Evolutionary conservation across 306 rosid genomes (phyloP).

Genomic region (Quercus ilex): DNA sequence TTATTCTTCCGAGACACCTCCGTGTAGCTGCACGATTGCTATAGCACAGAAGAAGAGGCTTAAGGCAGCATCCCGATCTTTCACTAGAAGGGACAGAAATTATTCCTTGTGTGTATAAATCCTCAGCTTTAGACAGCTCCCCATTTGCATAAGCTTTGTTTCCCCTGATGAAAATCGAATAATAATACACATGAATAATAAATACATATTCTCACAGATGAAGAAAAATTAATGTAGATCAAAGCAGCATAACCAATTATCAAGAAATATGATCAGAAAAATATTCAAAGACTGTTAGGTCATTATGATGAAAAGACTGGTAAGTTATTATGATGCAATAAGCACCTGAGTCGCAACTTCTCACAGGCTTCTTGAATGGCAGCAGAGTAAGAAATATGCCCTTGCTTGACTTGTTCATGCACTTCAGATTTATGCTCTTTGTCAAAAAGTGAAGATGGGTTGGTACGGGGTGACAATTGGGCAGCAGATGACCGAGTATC

Average conservation of each 20-base stretch:
- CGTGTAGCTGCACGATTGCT: constrained; percentile 89
- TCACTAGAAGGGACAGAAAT: constrained; percentile 62
- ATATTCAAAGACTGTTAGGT: neutral
- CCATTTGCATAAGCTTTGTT: constrained; percentile 68
- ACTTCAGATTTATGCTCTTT: constrained; percentile 32
- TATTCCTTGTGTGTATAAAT: constrained; percentile 74
- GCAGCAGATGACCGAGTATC: constrained; percentile 37
- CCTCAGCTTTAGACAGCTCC: constrained; percentile 81
- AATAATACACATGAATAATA: constrained; percentile 13
- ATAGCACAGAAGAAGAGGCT: constrained; percentile 76
- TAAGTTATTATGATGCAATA: constrained; percentile 3
- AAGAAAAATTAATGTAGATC: neutral
- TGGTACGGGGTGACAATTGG: constrained; percentile 35
- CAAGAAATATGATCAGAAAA: neutral
- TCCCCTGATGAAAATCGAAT: constrained; percentile 57
- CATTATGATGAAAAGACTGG: neutral
- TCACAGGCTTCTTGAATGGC: constrained; percentile 60
- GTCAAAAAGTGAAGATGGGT: constrained; percentile 32
- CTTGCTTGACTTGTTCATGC: constrained; percentile 36
- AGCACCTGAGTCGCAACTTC: constrained; percentile 79
- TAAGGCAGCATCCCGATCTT: constrained; percentile 47
- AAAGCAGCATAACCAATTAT: constrained; percentile 21
- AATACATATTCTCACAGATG: constrained; percentile 6
- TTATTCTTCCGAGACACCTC: constrained; percentile 71
- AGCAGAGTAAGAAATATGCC: constrained; percentile 26